A percentile compares a stretch with the other conserved stretches of the same genome.
phyloP scores from a whole-genome alignment of 306 rosid species.

The Dalbergia oliveri region DNA sequence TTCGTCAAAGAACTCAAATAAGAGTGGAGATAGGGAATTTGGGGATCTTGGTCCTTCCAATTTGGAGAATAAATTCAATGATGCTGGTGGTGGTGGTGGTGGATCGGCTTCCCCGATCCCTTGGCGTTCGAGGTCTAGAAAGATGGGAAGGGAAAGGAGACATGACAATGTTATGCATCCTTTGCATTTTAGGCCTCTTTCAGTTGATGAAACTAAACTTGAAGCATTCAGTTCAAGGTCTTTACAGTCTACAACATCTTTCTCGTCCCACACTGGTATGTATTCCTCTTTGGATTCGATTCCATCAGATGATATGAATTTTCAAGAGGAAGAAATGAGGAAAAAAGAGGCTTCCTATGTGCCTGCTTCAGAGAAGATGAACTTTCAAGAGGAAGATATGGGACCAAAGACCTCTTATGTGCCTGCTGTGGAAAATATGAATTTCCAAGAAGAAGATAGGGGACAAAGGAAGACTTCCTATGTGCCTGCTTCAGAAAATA shows the following conservation, averaged over 20 bases:
- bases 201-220: conserved; percentile 78
- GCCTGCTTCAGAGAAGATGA: conserved; percentile 36
- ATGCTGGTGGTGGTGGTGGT: conserved; percentile 47
- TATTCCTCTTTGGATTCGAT: conserved; percentile 58
- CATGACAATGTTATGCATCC: conserved; percentile 44
- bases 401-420: conserved; percentile 26
- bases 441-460: conserved; percentile 45
- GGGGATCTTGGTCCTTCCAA: conserved; percentile 61
- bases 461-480: conserved; percentile 40
- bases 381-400: conserved; percentile 34
- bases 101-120: conserved; percentile 64
- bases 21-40: conserved; percentile 55
- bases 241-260: conserved; percentile 54
- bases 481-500: conserved; percentile 32
- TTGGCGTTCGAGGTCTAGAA: conserved; percentile 62
- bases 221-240: conserved; percentile 61
- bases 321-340: conserved; percentile 40
- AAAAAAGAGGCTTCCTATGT: conserved; percentile 23
- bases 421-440: conserved; percentile 44
- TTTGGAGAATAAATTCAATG: conserved; percentile 60
- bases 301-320: conserved; percentile 28
- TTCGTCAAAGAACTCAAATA: conserved; percentile 51
- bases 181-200: conserved; percentile 69
- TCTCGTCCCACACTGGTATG: conserved; percentile 64
- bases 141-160: conserved; percentile 52